These are phyloP conservation scores for Aeschynomene evenia DNA, from an alignment of 306 rosid species.

Conservation along the genomic window DNA sequence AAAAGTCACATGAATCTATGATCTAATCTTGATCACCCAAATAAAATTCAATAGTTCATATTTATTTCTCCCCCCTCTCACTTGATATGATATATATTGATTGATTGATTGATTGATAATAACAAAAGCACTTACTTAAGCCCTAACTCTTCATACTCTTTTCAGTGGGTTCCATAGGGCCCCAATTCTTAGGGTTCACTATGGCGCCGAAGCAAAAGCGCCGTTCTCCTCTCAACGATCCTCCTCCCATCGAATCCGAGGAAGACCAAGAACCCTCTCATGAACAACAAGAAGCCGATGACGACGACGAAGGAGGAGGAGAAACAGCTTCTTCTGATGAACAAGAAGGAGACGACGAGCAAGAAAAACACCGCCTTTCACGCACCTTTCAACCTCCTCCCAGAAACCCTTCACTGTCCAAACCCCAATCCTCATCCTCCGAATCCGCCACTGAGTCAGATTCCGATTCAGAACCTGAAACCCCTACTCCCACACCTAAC, in stretches of 20 bases:
- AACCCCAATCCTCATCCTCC: slow-evolving; percentile 32
- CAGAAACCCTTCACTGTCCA: slow-evolving; percentile 34
- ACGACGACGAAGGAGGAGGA: slow-evolving; percentile 27
- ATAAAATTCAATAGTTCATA: too few species aligned
- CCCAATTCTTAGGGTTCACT: neutral
- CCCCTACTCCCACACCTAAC: neutral
- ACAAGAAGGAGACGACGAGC: slow-evolving; percentile 42
- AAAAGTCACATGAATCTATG: too few species aligned
- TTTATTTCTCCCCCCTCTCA: too few species aligned
- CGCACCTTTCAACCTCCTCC: slow-evolving; percentile 1
- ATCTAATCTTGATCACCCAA: too few species aligned
- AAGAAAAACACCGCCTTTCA: neutral
- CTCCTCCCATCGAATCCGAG: slow-evolving; percentile 60
- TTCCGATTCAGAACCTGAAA: slow-evolving; percentile 31
- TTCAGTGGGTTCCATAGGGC: too few species aligned
- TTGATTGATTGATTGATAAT: too few species aligned
- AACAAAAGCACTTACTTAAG: too few species aligned
- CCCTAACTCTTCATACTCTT: too few species aligned
- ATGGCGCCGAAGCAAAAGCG: slow-evolving; percentile 75
- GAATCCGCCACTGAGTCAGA: slow-evolving; percentile 44
- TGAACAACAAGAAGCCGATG: too few species aligned
- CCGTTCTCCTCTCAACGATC: slow-evolving; percentile 59
- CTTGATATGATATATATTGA: too few species aligned
- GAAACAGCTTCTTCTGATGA: slow-evolving; percentile 37
- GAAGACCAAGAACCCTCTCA: neutral